Evolutionary conservation across 305 asterid species (phyloP).

Genomic region (Rubia peregrina): DNA sequence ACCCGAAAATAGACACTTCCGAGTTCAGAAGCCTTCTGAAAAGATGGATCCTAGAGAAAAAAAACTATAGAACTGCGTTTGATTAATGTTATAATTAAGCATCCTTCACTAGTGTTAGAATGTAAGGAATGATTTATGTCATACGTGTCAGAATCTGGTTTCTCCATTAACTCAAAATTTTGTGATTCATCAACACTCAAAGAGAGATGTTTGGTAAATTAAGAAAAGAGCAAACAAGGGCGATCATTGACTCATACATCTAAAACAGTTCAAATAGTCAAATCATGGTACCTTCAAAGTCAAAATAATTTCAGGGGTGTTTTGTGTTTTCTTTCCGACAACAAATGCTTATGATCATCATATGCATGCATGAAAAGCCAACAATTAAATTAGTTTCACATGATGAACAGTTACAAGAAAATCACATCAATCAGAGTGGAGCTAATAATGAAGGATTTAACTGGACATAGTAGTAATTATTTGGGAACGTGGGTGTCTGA

Average conservation of each 20-base stretch:
- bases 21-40: too few relatives aligned
- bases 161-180: too few relatives aligned
- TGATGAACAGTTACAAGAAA: neutral
- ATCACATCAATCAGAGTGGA: conserved; percentile 17
- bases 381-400: neutral
- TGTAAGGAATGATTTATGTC: too few relatives aligned
- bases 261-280: neutral
- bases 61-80: too few relatives aligned
- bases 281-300: neutral
- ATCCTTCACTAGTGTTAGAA: too few relatives aligned
- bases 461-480: neutral
- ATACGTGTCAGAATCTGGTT: too few relatives aligned
- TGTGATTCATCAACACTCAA: too few relatives aligned
- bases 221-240: neutral
- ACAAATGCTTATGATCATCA: neutral
- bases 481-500: neutral
- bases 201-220: too few relatives aligned
- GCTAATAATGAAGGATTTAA: neutral
- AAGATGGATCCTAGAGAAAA: too few relatives aligned
- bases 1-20: too few relatives aligned
- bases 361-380: neutral
- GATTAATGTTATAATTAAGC: too few relatives aligned
- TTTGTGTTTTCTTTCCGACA: neutral
- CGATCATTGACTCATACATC: neutral
- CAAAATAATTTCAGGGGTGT: neutral